A percentile compares a stretch with the other conserved stretches of the same genome.
Evolutionary conservation across 306 rosid genomes (phyloP).

Genomic region (Casuarina glauca): DNA sequence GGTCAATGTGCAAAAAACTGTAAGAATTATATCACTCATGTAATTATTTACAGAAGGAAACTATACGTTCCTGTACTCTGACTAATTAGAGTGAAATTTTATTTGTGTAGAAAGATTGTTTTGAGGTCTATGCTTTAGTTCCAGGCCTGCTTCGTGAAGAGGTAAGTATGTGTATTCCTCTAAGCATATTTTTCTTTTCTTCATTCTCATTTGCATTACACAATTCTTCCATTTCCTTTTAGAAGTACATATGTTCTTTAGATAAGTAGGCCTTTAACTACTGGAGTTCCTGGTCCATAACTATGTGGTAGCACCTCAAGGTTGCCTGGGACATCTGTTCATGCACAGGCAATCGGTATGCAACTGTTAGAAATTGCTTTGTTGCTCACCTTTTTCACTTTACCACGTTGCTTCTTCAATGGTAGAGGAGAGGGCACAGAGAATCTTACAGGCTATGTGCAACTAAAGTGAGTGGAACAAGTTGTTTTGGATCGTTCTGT

Average conservation of each 20-base stretch:
- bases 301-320: constrained; percentile 7
- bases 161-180: constrained; percentile 43
- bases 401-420: neutral
- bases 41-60: constrained; percentile 9
- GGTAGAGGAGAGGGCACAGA: neutral
- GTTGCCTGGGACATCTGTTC: neutral
- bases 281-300: neutral
- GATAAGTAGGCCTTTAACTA: neutral
- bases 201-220: constrained; percentile 9
- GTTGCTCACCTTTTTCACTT: neutral
- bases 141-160: constrained; percentile 99
- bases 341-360: neutral
- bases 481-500: neutral
- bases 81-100: constrained; percentile 22
- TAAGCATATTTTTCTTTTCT: constrained; percentile 8
- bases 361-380: neutral
- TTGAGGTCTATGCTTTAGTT: constrained; percentile 94
- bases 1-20: constrained; percentile 91
- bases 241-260: neutral
- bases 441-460: neutral
- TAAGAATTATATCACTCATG: constrained; percentile 43
- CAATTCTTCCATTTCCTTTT: neutral
- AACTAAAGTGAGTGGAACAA: neutral
- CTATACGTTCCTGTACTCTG: constrained; percentile 4
- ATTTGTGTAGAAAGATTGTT: constrained; percentile 87